phyloP scores from a whole-genome alignment of 169 alveolate genomes.

The Eimeria praecox region DNA sequence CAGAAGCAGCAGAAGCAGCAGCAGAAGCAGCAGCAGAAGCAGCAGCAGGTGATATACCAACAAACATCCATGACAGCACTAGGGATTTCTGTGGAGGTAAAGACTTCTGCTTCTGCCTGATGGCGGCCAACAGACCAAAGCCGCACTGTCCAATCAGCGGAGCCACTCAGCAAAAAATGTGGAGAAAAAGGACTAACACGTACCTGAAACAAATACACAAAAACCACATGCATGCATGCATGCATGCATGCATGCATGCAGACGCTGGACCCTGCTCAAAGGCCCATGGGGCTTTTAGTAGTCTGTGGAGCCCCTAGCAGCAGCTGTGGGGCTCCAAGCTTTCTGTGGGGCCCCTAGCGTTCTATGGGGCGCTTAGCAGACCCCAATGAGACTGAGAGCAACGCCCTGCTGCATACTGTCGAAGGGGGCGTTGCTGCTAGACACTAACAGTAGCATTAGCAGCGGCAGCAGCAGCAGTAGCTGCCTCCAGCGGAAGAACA shows the following conservation, averaged over 20 bases:
- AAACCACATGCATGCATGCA: neutral
- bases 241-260: neutral
- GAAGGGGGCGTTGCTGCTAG: no score
- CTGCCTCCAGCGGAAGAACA: no score
- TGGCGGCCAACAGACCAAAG: conserved; percentile 92
- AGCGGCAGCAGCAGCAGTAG: no score
- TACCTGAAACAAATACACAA: conserved; percentile 22
- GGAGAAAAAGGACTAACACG: conserved; percentile 92
- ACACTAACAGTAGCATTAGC: no score
- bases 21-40: neutral
- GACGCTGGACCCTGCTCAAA: no score
- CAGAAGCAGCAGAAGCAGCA: neutral
- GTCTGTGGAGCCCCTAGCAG: no score
- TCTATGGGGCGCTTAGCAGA: no score
- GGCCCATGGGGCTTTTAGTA: no score
- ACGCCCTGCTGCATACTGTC: no score
- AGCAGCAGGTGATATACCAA: conserved; percentile 61
- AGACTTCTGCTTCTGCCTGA: conserved; percentile 73
- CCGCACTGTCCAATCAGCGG: conserved; percentile 96
- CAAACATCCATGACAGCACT: conserved; percentile 77
- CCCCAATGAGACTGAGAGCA: no score
- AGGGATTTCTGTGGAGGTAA: conserved; percentile 24
- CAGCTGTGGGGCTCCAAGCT: no score
- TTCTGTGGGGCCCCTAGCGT: no score
- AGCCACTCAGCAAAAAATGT: conserved; percentile 91